Evolutionary conservation across 1,284 basidiomycete species (phyloP), one percentile per base, ranked within the genome.

Genomic region (Moesziomyces antarcticus): DNA sequence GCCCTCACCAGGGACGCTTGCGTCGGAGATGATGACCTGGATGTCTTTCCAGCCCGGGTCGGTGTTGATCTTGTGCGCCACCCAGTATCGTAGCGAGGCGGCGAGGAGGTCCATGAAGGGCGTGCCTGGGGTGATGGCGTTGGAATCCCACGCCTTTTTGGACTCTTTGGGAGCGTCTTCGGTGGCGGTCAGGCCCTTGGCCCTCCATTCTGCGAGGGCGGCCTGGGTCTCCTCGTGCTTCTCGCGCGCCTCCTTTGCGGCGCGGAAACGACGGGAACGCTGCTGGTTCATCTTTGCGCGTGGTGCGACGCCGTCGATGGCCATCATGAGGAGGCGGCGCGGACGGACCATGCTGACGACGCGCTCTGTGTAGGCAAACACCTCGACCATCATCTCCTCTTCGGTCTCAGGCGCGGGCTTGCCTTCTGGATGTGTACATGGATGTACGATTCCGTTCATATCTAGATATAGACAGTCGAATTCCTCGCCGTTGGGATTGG

Each of bases 241-340:
- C 52, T 97, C 93, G 72, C 92, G 91, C 0, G 96, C 95, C 85
- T 99, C 97, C 83, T 95, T 93, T 3, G 94, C 90, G 18, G 95
- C 90, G 59, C 97, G 90, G 87, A 99, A 99, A 71, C 96, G 92
- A 80, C 97, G 89, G 21, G 93, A 94, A 16, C 96, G 92, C 85
- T 98, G 95, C 84, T 98, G 97, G 84, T 98, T 98, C 96, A 99
- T 99, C 87, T 99, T 99, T 35, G 96, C 96, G 77, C 96, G 91
- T 22, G 96, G 96, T 11, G 96, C 96, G 40, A 99, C 97, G 65
- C 96, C 97, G 83, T 99, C 95, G 78, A 99, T 97, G 53, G 96
- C 96, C 93, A 99, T 97, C 87, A 98, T 94, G 49, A 99, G 88
- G 18, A 99, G 87, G 85, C 93, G 97, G 56, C 97, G 90, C 0